Base-by-base conservation (phyloP, 768 basidiomycete genomes). In the Termitomyces sp. region DNA sequence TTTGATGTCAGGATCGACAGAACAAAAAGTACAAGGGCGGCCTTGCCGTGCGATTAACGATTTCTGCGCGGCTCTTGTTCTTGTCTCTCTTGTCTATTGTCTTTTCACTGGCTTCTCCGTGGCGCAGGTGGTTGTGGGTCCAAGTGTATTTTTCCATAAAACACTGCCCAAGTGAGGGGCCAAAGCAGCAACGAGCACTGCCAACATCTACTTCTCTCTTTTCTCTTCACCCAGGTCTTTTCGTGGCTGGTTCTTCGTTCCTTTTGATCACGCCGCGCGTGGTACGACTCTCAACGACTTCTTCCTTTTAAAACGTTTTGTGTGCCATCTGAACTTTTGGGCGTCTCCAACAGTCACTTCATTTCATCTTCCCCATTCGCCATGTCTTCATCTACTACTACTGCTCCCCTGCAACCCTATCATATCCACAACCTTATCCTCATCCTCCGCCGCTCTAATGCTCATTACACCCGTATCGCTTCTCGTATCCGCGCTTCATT, bases 401-500 rank as follows among this genome's bases (percentile, higher is more conserved):
- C 52, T 32, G 38, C 58, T 43, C 44, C 60, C 47, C 68, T 73
- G 63, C 49, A 61, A 58, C 47, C 66, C 62, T 54, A 64, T 65
- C 65, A 66, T 58, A 64, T 76, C 53, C 56, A 58, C 6, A 73
- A 78, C 59, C 70, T 83, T 65, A 61, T 75, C 38, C 58, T 60
- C 55, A 75, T 73, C 54, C 72, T 83, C 40, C 76, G 72, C 18
- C 58, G 64, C 28, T 72, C 83, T 46, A 84, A 83, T 66, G 64
- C 61, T 4, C 75, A 71, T 48, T 77, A 79, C 66, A 43, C 62
- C 33, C 62, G 59, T 20, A 66, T 80, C 54, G 80, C 81, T 3
- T 65, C 66, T 33, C 64, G 66, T 40, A 65, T 72, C 26, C 80
- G 82, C 50, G 62, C 61, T 24, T 58, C 69, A 3, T 66, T 69